Evolutionary conservation across 2,329 filamentous ascomycete genomes (phyloP).

Genomic region (Nigrograna mackinnonii): DNA sequence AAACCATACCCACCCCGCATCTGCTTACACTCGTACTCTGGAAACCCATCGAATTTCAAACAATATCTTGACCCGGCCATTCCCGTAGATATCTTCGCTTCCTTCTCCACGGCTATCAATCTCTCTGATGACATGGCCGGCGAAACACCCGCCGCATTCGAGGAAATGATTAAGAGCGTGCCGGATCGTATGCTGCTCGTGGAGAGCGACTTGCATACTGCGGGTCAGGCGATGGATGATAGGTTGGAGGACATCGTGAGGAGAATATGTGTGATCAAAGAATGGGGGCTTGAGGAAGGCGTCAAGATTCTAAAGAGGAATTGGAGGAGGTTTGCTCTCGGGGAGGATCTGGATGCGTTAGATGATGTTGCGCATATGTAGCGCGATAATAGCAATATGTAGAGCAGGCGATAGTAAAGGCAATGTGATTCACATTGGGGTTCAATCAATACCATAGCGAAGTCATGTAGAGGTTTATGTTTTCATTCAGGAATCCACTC

Average conservation of each 20-base stretch:
- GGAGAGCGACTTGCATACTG: conserved; percentile 87
- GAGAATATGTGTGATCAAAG: conserved; percentile 76
- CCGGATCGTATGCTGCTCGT: conserved; percentile 80
- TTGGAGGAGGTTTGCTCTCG: conserved; percentile 77
- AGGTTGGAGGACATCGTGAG: conserved; percentile 74
- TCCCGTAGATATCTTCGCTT: conserved; percentile 81
- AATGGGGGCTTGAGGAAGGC: conserved; percentile 76
- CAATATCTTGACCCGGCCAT: conserved; percentile 77
- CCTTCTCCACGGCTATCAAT: conserved; percentile 85
- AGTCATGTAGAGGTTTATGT: too few relatives aligned
- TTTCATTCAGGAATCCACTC: too few relatives aligned
- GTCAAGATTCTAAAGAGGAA: conserved; percentile 70
- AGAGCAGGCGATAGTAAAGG: too few relatives aligned
- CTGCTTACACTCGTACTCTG: conserved; percentile 93
- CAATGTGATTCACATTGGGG: too few relatives aligned
- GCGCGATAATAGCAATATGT: too few relatives aligned
- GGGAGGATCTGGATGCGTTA: conserved; percentile 36
- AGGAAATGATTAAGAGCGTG: conserved; percentile 70
- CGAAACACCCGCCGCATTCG: conserved; percentile 56
- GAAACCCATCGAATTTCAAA: conserved; percentile 71
- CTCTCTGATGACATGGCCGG: conserved; percentile 56
- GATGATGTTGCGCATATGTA: too few relatives aligned
- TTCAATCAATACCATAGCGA: too few relatives aligned
- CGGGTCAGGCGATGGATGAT: conserved; percentile 79
- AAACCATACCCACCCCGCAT: conserved; percentile 82